These are phyloP conservation scores for Trichoderma sp. DNA, from an alignment of 2,329 filamentous ascomycete species.

Conservation along the genomic window DNA sequence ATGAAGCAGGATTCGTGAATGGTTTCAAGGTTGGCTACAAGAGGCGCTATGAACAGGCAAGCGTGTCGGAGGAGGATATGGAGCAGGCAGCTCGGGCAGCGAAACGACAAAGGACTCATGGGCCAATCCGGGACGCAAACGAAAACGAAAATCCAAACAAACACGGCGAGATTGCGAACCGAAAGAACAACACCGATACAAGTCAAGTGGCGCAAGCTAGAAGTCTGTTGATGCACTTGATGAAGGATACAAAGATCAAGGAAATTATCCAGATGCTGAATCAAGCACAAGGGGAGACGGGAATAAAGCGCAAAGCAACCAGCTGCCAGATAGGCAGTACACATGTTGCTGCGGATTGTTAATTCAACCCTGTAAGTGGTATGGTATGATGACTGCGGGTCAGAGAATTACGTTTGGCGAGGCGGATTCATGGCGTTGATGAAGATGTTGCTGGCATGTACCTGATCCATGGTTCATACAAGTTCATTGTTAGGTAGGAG, in stretches of 20 bases:
- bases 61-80: not conserved
- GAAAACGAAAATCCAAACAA: not conserved
- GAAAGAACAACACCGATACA: not conserved
- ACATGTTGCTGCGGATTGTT: not conserved
- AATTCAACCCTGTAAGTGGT: not conserved
- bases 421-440: not conserved
- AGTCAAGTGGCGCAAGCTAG: not conserved
- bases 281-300: not conserved
- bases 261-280: not conserved
- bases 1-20: not conserved
- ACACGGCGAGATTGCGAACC: accelerated
- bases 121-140: not conserved
- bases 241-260: not conserved
- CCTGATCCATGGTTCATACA: not conserved
- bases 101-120: not conserved
- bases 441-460: not conserved
- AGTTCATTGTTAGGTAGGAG: not conserved
- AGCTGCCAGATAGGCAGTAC: not conserved
- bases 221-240: not conserved
- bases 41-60: not conserved
- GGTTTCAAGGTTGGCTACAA: not conserved
- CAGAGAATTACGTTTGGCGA: not conserved
- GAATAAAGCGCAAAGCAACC: not conserved
- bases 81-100: not conserved
- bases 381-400: not conserved